Evolutionary conservation across 257 asterid genomes (phyloP).

Genomic region (Lavandula angustifolia): DNA sequence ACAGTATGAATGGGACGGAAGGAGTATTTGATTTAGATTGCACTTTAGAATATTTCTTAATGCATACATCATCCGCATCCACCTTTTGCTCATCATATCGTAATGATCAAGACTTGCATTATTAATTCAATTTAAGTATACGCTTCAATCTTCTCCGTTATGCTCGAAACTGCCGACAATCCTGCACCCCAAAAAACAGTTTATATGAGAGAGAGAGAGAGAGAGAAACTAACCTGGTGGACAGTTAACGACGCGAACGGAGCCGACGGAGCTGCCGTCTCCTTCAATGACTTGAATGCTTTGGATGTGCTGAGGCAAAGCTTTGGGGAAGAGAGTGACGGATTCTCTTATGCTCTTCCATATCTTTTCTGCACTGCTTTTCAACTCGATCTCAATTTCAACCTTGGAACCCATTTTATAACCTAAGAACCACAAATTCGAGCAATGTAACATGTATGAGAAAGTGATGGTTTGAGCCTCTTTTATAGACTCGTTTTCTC

Average conservation of each 20-base stretch:
- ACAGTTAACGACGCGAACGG: conserved; percentile 60
- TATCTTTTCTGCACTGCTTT: conserved; percentile 51
- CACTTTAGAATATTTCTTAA: too few relatives aligned
- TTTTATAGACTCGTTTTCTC: conserved; percentile 26
- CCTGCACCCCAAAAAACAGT: conserved; percentile 35
- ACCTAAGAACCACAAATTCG: too few relatives aligned
- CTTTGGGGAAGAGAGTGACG: conserved; percentile 65
- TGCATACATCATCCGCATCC: too few relatives aligned
- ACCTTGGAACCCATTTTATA: conserved; percentile 58
- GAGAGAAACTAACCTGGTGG: conserved; percentile 53
- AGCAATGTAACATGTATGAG: not conserved
- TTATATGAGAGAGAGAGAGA: not conserved
- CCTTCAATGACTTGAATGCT: conserved; percentile 76
- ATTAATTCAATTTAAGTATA: too few relatives aligned
- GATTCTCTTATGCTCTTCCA: conserved; percentile 70
- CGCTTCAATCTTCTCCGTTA: conserved; percentile 70
- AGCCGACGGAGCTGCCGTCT: conserved; percentile 67
- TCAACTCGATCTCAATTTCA: conserved; percentile 65
- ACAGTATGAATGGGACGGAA: too few relatives aligned
- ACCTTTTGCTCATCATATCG: too few relatives aligned
- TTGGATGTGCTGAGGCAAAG: conserved; percentile 56
- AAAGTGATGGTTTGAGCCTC: conserved; percentile 8
- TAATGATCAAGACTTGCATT: too few relatives aligned
- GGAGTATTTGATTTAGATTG: too few relatives aligned
- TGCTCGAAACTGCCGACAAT: conserved; percentile 35